A percentile compares a stretch with the other conserved stretches of the same genome.
Evolutionary conservation across 2,329 filamentous ascomycete species (phyloP).

Genomic region (Coniochaeta sp.): DNA sequence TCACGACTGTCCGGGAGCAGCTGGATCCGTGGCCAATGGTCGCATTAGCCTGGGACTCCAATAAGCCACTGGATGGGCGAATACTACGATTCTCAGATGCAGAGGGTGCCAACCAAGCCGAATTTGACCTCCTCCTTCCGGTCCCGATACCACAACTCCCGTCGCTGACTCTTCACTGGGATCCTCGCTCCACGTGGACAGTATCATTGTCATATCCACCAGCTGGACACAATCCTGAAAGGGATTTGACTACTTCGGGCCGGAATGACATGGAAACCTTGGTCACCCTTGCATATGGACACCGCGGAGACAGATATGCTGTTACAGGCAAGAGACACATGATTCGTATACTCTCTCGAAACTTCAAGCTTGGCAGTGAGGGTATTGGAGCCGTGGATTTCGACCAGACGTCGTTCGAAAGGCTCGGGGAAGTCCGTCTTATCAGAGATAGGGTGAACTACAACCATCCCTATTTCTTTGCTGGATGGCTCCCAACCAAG

Average conservation of each 20-base stretch:
- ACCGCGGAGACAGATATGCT: slow-evolving; percentile 39
- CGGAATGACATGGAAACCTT: slow-evolving; percentile 18
- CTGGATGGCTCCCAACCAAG: slow-evolving; percentile 32
- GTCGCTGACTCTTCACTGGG: slow-evolving; percentile 32
- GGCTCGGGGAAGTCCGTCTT: slow-evolving; percentile 19
- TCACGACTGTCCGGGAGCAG: slow-evolving; percentile 26
- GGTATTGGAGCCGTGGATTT: slow-evolving; percentile 23
- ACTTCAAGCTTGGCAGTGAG: slow-evolving; percentile 15
- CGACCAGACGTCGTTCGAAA: slow-evolving; percentile 9
- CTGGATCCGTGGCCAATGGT: slow-evolving; percentile 40
- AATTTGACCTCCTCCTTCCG: slow-evolving; percentile 37
- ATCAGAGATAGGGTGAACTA: slow-evolving; percentile 26
- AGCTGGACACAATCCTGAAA: neutral
- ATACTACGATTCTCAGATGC: slow-evolving; percentile 25
- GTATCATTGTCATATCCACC: slow-evolving; percentile 19
- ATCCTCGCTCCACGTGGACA: slow-evolving; percentile 25
- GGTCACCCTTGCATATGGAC: slow-evolving; percentile 36
- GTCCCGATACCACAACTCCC: slow-evolving; percentile 27
- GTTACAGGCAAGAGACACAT: slow-evolving; percentile 31
- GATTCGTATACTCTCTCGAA: slow-evolving; percentile 29
- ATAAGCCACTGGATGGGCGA: slow-evolving; percentile 19
- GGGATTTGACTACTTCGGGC: neutral
- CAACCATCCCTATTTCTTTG: slow-evolving; percentile 31
- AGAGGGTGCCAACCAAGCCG: slow-evolving; percentile 18
- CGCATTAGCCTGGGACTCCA: slow-evolving; percentile 32